These are phyloP conservation scores for Hanseniaspora occidentalis DNA, from an alignment of 805 yeast species.

Conservation along the genomic window DNA sequence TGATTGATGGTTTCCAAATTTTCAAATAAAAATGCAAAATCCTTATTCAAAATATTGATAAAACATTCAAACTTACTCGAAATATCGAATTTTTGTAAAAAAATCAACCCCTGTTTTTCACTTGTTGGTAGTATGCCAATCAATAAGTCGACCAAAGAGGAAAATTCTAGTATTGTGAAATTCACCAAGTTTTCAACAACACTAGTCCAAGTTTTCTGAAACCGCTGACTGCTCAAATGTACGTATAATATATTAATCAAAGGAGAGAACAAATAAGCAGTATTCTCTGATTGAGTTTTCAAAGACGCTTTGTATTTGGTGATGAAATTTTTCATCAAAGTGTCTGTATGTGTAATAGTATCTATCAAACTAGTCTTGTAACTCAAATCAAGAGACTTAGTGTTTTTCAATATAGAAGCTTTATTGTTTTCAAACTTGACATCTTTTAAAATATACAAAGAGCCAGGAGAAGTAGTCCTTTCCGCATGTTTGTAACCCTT, in stretches of 20 bases:
- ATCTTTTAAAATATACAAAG: too few relatives aligned
- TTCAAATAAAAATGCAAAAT: constrained; percentile 30
- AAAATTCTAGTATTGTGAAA: constrained; percentile 15
- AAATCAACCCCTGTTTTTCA: constrained; percentile 27
- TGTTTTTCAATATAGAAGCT: too few relatives aligned
- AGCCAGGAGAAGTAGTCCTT: too few relatives aligned
- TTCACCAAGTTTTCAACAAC: constrained; percentile 16
- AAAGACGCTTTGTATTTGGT: constrained; percentile 18
- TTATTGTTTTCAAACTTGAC: too few relatives aligned
- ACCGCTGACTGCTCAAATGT: constrained; percentile 38
- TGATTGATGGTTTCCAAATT: constrained; percentile 23
- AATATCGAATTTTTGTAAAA: constrained; percentile 26
- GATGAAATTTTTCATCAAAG: constrained; percentile 26
- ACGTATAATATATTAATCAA: constrained; percentile 44
- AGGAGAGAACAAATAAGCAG: constrained; percentile 42
- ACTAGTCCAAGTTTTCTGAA: constrained; percentile 31
- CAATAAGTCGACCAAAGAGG: constrained; percentile 31
- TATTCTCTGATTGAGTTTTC: constrained; percentile 12
- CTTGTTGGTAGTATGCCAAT: constrained; percentile 42
- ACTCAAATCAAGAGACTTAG: too few relatives aligned
- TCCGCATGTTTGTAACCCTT: too few relatives aligned
- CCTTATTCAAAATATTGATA: constrained; percentile 19
- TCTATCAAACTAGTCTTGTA: too few relatives aligned
- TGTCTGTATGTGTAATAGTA: constrained; percentile 12
- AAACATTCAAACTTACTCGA: constrained; percentile 26